Evolutionary conservation across 352 stramenopile genomes (phyloP), one percentile per base, ranked within the genome.

Genomic region (Phytophthora aleatoria): DNA sequence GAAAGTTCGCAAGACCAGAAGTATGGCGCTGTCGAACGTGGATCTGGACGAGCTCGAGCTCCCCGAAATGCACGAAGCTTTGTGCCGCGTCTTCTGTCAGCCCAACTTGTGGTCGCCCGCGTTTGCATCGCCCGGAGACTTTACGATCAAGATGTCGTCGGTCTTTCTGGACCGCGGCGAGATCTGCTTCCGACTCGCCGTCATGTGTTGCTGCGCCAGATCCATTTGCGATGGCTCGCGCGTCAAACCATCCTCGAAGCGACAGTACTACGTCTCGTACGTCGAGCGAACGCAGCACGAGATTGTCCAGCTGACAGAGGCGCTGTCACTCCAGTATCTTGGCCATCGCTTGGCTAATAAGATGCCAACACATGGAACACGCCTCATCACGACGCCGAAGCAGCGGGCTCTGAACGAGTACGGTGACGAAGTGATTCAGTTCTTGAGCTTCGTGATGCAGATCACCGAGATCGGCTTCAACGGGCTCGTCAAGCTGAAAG

Each of bases 381-480:
- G 53, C 15, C 51, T 81, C 15, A 73, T 71, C 30, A 62, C 70
- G 0, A 53, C 71, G 1, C 58, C 71, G 11, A 81, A 74, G 12
- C 69, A 83, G n/a, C 56, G 71, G 8, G 57, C 64, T 26, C 64
- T 94, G 8, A 76, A 91, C 15, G 77, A 78, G 9, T 79, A 87
- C 27, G 82, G 77, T 8, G 73, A 88, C 9, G 57, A 69, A 30
- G 68, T 92, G 16, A 75, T 83, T 16, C 58, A 73, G 13, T 89
- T 91, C 30, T 65, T 94, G 16, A 74, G 65, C n/a, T 85, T 76
- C 41, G 53, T 94, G 35, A 75, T 94, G 41, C 81, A 70, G 16
- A 91, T 94, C 57, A 83, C 69, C 3, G 72, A 83, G 24, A 75
- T 88, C 20, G 86, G 86, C 4, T 88, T 90, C 60, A 89, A 92